Evolutionary conservation across 176 grass and related monocot species (phyloP), one percentile per base, ranked within the genome.

Genomic region (Oryza meridionalis): DNA sequence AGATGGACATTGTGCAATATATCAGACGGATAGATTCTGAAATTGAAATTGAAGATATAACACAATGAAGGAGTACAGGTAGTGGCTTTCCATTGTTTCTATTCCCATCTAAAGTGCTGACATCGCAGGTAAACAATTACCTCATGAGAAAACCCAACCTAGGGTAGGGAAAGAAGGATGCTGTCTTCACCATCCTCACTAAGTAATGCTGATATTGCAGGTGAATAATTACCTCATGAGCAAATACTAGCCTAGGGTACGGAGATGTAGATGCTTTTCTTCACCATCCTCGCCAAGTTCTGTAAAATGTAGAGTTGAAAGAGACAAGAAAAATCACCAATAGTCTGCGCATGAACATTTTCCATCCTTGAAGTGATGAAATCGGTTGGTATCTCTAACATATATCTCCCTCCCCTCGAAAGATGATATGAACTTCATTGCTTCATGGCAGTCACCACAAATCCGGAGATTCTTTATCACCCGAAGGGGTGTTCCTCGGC

Each of bases 391-490:
- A 65, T 92, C 92, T 86, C 90, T 92, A 27, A 94, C 70, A 69
- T 77, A 85, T 83, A 94, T 92, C 65, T 88, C 90, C 58, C 87
- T 90, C 17, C 75, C 21, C 65, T 94, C 90, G 15, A 94, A 94
- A 55, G 15, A 29, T 70, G 92, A 92, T 74, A 94, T 88, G 80
- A 92, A 92, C 33, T 92, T 94, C 69, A 94, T 92, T 46, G 85
- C 90, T 69, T 81, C 85, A 21, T 94, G 90, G 49, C 92, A 94
- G 59, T 94, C 90, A 4, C 87, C 90, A 12, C 92, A 94, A 65
- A 92, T 92, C 7, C 92, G 84, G 31, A 94, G 92, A 72, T 94
- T 94, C 75, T 94, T 94, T 79, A 94, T 94, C 65, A 94, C 87
- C 27, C n/a, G n/a, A n/a, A n/a, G n/a, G n/a, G n/a, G n/a, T n/a